Conservation (phyloP, 2,329 filamentous ascomycete genomes). For the Trichoderma hamatum region DNA sequence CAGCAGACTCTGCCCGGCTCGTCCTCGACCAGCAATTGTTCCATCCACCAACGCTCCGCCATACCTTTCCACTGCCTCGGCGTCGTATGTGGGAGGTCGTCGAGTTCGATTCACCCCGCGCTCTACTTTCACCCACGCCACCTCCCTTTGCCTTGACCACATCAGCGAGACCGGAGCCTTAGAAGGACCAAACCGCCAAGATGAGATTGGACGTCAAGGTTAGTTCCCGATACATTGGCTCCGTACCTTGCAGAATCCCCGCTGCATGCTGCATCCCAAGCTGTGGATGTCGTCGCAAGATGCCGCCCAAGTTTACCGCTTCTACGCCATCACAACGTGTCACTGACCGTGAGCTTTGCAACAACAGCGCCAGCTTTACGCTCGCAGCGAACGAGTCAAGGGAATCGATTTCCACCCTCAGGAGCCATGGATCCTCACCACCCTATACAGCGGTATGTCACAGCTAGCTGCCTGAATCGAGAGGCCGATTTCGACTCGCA, state of each 20-base stretch:
- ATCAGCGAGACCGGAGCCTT: slow-evolving; percentile 6
- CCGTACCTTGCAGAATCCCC: neutral
- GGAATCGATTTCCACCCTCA: slow-evolving; percentile 96
- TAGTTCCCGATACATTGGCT: slow-evolving; percentile 29
- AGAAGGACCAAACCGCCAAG: slow-evolving; percentile 31
- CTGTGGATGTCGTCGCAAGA: neutral
- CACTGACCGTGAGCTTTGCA: neutral
- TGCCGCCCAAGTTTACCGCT: neutral
- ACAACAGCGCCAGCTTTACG: slow-evolving; percentile 54
- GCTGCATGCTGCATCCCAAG: neutral
- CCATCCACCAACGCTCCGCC: neutral
- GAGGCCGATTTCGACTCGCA: neutral
- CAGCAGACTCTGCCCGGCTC: slow-evolving; percentile 25
- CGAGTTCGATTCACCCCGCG: slow-evolving; percentile 25
- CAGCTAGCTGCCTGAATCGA: neutral
- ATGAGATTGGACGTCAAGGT: slow-evolving; percentile 51
- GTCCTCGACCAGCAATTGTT: slow-evolving; percentile 10
- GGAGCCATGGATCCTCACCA: slow-evolving; percentile 96
- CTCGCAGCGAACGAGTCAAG: slow-evolving; percentile 94
- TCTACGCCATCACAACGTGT: neutral
- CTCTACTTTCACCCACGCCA: slow-evolving; percentile 15
- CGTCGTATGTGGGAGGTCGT: slow-evolving; percentile 21
- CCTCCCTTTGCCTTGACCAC: slow-evolving; percentile 10
- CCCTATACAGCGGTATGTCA: slow-evolving; percentile 84
- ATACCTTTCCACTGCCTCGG: neutral